Evolutionary conservation across 176 grass and related monocot genomes (phyloP).

Genomic region (Thalia dealbata): DNA sequence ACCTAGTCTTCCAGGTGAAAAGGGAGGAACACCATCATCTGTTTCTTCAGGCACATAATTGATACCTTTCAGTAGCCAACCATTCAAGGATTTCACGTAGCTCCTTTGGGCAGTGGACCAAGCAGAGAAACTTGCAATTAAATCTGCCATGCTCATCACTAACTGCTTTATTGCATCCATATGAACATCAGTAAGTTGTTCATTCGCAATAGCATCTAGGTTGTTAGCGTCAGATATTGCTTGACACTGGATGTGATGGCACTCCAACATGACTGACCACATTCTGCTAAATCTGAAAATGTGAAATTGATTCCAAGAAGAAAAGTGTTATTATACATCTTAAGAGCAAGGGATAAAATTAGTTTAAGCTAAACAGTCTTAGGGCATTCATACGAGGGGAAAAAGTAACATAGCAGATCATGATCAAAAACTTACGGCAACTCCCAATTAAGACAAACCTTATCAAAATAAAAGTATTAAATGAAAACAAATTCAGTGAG

Average conservation of each 20-base stretch:
- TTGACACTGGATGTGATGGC: conserved; percentile 48
- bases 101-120: conserved; percentile 52
- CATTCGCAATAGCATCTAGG: conserved; percentile 26
- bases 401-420: not conserved
- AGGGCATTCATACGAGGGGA: not conserved
- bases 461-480: not conserved
- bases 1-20: conserved; percentile 60
- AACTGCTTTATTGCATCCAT: conserved; percentile 34
- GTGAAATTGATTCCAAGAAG: not conserved
- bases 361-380: not conserved
- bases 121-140: conserved; percentile 31
- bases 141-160: conserved; percentile 43
- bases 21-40: conserved; percentile 47
- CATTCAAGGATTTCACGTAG: conserved; percentile 46
- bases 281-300: conserved; percentile 59
- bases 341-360: not conserved
- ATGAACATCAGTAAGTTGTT: conserved; percentile 33
- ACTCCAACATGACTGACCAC: conserved; percentile 66
- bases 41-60: conserved; percentile 55
- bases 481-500: not conserved
- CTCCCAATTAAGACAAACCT: not conserved
- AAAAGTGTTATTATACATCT: not conserved
- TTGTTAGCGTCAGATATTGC: conserved; percentile 43
- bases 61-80: conserved; percentile 59
- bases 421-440: not conserved